Conservation (phyloP, 805 yeast species). For the Saturnispora sanitii region DNA sequence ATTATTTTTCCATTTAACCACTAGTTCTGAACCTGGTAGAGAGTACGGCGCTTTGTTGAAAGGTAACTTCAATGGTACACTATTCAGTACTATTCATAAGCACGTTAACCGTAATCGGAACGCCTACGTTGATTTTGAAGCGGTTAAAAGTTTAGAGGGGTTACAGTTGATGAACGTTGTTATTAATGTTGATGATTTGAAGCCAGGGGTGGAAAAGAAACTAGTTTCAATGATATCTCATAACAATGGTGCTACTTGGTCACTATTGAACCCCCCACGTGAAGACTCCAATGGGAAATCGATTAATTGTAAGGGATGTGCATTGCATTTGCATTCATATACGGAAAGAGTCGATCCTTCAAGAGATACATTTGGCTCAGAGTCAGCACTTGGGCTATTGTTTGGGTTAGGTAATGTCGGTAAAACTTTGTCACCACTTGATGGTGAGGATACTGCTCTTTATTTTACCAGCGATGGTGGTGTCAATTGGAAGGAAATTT, state of each 20-base stretch:
- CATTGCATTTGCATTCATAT: slow-evolving; percentile 80
- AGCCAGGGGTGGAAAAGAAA: slow-evolving; percentile 33
- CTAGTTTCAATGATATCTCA: slow-evolving; percentile 69
- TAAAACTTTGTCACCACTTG: slow-evolving; percentile 32
- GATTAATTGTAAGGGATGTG: slow-evolving; percentile 50
- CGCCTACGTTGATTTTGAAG: slow-evolving; percentile 87
- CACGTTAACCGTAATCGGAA: slow-evolving; percentile 61
- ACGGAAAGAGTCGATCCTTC: slow-evolving; percentile 70
- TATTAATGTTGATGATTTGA: slow-evolving; percentile 38
- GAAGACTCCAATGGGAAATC: slow-evolving; percentile 51
- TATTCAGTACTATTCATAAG: slow-evolving; percentile 57
- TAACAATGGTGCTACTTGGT: slow-evolving; percentile 91
- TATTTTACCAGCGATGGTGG: slow-evolving; percentile 89
- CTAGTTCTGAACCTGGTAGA: slow-evolving; percentile 35
- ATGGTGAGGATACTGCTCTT: slow-evolving; percentile 45
- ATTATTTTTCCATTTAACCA: slow-evolving; percentile 76
- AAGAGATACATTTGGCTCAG: slow-evolving; percentile 79
- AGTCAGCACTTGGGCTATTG: slow-evolving; percentile 81
- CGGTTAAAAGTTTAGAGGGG: slow-evolving; percentile 77
- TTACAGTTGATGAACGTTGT: slow-evolving; percentile 68
- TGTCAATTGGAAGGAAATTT: slow-evolving; percentile 71
- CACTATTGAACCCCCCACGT: slow-evolving; percentile 56
- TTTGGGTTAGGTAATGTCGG: slow-evolving; percentile 96
- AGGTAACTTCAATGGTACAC: slow-evolving; percentile 86
- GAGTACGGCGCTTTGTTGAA: slow-evolving; percentile 78